These are phyloP conservation scores for Aureoboletus auriporus DNA, from an alignment of 768 basidiomycete genomes.

Conservation along the genomic window DNA sequence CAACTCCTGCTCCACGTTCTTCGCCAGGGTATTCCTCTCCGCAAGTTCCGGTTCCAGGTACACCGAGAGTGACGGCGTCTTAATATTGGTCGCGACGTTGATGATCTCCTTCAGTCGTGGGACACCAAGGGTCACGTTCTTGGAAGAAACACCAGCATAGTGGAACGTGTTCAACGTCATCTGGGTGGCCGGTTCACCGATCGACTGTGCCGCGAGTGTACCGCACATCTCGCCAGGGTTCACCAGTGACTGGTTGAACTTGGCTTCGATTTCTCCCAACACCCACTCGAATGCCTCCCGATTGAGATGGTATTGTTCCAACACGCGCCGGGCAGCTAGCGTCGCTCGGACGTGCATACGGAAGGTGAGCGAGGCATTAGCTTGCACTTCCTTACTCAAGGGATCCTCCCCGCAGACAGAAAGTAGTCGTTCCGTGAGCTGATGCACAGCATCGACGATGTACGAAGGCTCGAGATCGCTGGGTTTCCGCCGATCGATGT, in stretches of 20 bases:
- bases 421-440: conserved; percentile 70
- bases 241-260: conserved; percentile 89
- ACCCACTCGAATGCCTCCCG: conserved; percentile 98
- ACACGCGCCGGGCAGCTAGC: conserved; percentile 79
- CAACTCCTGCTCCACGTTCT: conserved; percentile 88
- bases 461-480: conserved; percentile 88
- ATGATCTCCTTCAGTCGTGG: conserved; percentile 99
- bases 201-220: conserved; percentile 95
- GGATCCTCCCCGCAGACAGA: conserved; percentile 85
- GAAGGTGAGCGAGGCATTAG: conserved; percentile 89
- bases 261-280: conserved; percentile 87
- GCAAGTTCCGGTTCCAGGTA: conserved; percentile 77
- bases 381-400: conserved; percentile 73
- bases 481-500: conserved; percentile 90
- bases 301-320: conserved; percentile 86
- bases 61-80: conserved; percentile 94
- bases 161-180: conserved; percentile 99
- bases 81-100: conserved; percentile 98
- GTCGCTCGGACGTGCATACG: conserved; percentile 89
- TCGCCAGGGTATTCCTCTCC: conserved; percentile 59
- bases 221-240: conserved; percentile 99
- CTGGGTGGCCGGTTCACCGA: conserved; percentile 98
- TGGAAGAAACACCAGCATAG: conserved; percentile 99
- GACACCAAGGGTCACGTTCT: conserved; percentile 99
- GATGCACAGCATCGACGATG: conserved; percentile 75